These are phyloP conservation scores for Fibroporia radiculosa DNA, from an alignment of 768 basidiomycete genomes.

Conservation along the genomic window DNA sequence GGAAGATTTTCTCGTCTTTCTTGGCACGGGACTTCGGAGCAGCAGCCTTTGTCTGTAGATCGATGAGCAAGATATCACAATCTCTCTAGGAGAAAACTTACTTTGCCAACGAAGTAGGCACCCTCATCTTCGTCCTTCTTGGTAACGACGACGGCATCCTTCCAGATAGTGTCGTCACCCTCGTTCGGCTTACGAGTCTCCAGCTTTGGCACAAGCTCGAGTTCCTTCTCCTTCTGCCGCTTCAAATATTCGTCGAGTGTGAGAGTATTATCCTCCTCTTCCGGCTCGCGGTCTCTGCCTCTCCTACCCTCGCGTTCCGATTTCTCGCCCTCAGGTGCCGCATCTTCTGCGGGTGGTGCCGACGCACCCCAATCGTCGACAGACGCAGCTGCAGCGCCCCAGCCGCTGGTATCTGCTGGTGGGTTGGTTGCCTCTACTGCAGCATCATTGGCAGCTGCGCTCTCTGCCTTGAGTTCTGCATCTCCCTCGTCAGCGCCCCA, in stretches of 20 bases:
- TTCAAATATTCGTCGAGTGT: slow-evolving; percentile 92
- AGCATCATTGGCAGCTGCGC: slow-evolving; percentile 67
- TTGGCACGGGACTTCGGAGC: slow-evolving; percentile 61
- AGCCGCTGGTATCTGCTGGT: slow-evolving; percentile 22
- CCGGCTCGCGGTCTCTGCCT: slow-evolving; percentile 51
- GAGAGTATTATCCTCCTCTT: slow-evolving; percentile 90
- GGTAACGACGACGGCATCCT: slow-evolving; percentile 56
- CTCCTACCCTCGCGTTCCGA: slow-evolving; percentile 25
- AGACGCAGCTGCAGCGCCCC: slow-evolving; percentile 31
- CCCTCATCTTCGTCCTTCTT: slow-evolving; percentile 60
- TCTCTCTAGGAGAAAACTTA: slow-evolving; percentile 25
- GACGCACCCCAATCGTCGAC: slow-evolving; percentile 31
- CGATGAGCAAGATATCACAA: neutral
- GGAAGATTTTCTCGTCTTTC: slow-evolving; percentile 86
- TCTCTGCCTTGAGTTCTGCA: slow-evolving; percentile 76
- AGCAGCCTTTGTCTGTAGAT: slow-evolving; percentile 45
- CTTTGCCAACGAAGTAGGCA: slow-evolving; percentile 88
- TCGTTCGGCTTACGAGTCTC: slow-evolving; percentile 76
- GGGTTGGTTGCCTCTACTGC: slow-evolving; percentile 37
- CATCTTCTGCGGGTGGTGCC: slow-evolving; percentile 20
- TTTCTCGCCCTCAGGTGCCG: slow-evolving; percentile 29
- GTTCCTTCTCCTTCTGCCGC: slow-evolving; percentile 66
- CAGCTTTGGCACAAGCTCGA: slow-evolving; percentile 61
- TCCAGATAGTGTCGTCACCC: slow-evolving; percentile 64
- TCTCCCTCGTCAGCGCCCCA: slow-evolving; percentile 93